These are phyloP conservation scores for Neofusicoccum umdonicola DNA, from an alignment of 2,329 filamentous ascomycete species.

Conservation along the genomic window DNA sequence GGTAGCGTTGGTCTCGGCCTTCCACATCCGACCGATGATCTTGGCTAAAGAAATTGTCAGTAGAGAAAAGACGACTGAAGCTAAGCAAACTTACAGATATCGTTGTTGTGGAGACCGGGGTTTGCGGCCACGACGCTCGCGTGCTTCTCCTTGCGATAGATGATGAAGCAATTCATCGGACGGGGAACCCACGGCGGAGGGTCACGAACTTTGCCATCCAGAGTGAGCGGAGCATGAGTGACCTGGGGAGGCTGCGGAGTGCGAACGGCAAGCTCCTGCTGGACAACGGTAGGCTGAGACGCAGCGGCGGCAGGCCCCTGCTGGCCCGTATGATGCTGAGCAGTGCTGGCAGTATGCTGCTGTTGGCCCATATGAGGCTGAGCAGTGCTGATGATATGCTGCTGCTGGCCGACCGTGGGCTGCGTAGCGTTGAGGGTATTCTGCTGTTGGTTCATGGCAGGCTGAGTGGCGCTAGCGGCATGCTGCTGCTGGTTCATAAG, in stretches of 20 bases:
- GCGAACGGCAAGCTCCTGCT: too few relatives aligned
- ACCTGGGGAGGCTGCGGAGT: not conserved
- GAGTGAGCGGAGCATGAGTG: not conserved
- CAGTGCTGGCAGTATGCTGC: too few relatives aligned
- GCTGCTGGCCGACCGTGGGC: too few relatives aligned
- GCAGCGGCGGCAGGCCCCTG: too few relatives aligned
- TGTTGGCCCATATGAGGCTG: not conserved
- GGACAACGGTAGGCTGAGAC: too few relatives aligned
- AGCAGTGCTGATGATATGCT: not conserved
- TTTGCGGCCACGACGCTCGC: not conserved
- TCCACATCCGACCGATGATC: slow-evolving; percentile 12
- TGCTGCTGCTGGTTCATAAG: too few relatives aligned
- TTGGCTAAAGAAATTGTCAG: not conserved
- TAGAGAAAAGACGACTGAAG: not conserved
- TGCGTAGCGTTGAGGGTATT: too few relatives aligned
- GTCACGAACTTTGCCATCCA: too few relatives aligned
- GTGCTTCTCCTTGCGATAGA: not conserved
- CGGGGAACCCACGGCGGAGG: not conserved
- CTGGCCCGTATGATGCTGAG: too few relatives aligned
- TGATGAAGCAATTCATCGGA: slow-evolving; percentile 4
- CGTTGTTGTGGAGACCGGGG: slow-evolving; percentile 5
- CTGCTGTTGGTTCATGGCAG: too few relatives aligned
- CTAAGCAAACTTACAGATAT: not conserved
- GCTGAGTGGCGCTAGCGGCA: too few relatives aligned
- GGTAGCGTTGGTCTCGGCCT: not conserved